Evolutionary conservation across 192 early-diverging fungal species (phyloP).

Genomic region (Podila minutissima): DNA sequence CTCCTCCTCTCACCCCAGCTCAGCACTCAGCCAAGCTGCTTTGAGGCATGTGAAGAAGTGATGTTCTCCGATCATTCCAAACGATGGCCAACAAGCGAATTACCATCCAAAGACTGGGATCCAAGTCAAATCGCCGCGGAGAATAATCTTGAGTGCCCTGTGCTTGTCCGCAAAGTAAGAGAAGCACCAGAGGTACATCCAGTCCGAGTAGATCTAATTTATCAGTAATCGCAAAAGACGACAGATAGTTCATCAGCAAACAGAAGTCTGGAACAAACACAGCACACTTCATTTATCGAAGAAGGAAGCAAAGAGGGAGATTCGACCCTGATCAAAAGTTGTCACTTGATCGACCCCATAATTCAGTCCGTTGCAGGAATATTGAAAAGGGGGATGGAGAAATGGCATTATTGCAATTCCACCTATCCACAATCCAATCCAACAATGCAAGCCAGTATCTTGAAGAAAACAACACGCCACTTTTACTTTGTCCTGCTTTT

Average conservation of each 20-base stretch:
- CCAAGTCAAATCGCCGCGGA: constrained; percentile 83
- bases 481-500: not conserved
- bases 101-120: constrained; percentile 91
- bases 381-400: too few relatives aligned
- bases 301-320: not conserved
- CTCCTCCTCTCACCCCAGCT: too few relatives aligned
- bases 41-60: too few relatives aligned
- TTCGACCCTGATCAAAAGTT: too few relatives aligned
- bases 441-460: too few relatives aligned
- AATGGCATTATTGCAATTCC: too few relatives aligned
- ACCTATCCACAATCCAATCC: too few relatives aligned
- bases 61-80: too few relatives aligned
- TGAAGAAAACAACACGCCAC: not conserved
- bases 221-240: not conserved
- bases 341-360: too few relatives aligned
- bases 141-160: constrained; percentile 90
- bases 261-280: not conserved
- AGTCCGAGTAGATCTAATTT: constrained; percentile 69
- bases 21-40: too few relatives aligned
- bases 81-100: constrained; percentile 1
- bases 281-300: not conserved
- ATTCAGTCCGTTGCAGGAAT: too few relatives aligned
- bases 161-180: constrained; percentile 76
- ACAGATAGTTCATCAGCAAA: too few relatives aligned
- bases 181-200: constrained; percentile 75